Evolutionary conservation across 2,329 filamentous ascomycete genomes (phyloP).

Genomic region (Alternaria metachromatica): DNA sequence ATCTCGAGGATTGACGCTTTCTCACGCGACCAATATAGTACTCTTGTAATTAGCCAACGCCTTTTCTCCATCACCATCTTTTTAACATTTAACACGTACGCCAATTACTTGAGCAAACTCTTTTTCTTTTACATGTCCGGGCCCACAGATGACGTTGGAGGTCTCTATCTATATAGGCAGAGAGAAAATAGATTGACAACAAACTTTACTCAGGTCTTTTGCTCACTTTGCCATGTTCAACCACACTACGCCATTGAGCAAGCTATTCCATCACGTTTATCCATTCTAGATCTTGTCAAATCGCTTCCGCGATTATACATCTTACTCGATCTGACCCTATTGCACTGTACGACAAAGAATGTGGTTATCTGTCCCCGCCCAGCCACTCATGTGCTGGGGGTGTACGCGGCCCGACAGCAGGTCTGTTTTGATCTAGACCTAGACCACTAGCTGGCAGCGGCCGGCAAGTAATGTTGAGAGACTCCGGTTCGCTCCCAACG

Average conservation of each 20-base stretch:
- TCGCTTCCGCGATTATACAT: not conserved
- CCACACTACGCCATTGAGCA: not conserved
- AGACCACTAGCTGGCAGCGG: not conserved
- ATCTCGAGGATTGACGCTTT: slow-evolving; percentile 4
- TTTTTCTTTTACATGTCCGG: not conserved
- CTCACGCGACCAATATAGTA: slow-evolving; percentile 6
- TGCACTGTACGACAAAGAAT: not conserved
- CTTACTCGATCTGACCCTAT: not conserved
- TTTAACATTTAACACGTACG: not conserved
- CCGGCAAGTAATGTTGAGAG: not conserved
- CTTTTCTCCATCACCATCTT: not conserved
- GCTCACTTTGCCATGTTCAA: not conserved
- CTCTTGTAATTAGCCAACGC: slow-evolving; percentile 12
- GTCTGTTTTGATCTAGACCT: not conserved
- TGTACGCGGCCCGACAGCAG: not conserved
- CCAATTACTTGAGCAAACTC: not conserved
- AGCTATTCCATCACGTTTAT: not conserved
- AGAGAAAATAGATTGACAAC: not conserved
- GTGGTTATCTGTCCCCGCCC: not conserved
- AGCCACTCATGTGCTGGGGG: not conserved
- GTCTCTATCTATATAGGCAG: not conserved
- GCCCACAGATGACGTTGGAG: not conserved
- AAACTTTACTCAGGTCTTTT: not conserved
- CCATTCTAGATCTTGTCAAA: not conserved
- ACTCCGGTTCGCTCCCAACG: not conserved